Base-by-base conservation (phyloP, 805 yeast species). In the Ogataea zsoltii region DNA sequence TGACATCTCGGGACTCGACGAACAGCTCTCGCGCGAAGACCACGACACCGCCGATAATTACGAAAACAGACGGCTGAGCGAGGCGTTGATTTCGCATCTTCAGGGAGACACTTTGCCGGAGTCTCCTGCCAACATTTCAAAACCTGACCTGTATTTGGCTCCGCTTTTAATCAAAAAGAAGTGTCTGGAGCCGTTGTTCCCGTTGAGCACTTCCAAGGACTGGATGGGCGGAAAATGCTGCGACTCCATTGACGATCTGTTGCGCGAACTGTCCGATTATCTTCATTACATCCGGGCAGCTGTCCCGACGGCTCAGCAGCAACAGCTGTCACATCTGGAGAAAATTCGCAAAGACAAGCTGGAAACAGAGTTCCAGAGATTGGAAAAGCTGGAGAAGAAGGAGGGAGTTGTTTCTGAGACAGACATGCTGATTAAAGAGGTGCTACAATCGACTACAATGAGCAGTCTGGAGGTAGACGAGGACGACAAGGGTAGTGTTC, bases 391-490 rank as follows among this genome's bases (percentile, higher is more conserved):
- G 11, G 28, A 36, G 36, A 23, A 30, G 12, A 19, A 14, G 5
- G 11, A 28, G 11, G 17, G 29, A 3, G 23, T 6, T 2, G 19
- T 21, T 4, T 38, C 34, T 7, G 49, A 48, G 15, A 44, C 44
- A 11, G 61, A 62, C 46, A 1, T 39, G 15, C 48, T 45, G 32
- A 44, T 61, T 15, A 60, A 59, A 0, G 66, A 64, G 41, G 55
- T 63, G 4, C 37, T 60, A 10, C 63, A 61, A 30, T 38, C 43
- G 7, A 57, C 66, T 3, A 35, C 39, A n/a, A 57, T 64, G 67
- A 57, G 53, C 16, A 49, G 40, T 17, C 38, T 63, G 9, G 66
- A 63, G 12, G 53, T 50, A 6, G 47, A 45, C 3, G 42, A 41
- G 10, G 19, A 33, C 6, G 19, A 36, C 2, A 35, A 36, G 14